phyloP scores from a whole-genome alignment of 2,329 filamentous ascomycete genomes.

The Davidsoniella neocaledoniae region DNA sequence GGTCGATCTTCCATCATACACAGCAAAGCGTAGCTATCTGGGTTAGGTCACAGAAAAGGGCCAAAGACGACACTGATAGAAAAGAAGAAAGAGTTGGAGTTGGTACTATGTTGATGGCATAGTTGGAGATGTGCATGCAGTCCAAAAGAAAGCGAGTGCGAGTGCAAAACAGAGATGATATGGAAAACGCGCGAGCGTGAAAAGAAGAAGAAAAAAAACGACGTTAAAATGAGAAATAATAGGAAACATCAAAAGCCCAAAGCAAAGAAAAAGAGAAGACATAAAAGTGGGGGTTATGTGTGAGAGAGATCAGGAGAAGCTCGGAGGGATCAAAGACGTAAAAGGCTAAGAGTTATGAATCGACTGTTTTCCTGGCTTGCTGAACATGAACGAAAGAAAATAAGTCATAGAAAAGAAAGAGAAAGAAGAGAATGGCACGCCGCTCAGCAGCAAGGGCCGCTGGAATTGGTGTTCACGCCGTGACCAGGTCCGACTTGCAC shows the following conservation, averaged over 20 bases:
- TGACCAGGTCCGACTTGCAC: slow-evolving; percentile 92
- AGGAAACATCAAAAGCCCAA: too few species aligned
- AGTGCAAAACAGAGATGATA: slow-evolving; percentile 5
- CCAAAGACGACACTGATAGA: too few species aligned
- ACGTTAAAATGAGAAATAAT: slow-evolving; percentile 1
- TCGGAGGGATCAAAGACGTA: too few species aligned
- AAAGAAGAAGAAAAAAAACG: slow-evolving; percentile 6
- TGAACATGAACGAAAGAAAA: not conserved
- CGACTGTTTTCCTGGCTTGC: too few species aligned
- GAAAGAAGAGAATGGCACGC: slow-evolving; percentile 3
- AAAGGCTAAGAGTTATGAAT: too few species aligned
- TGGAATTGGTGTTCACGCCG: slow-evolving; percentile 75
- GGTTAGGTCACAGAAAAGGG: slow-evolving; percentile 6
- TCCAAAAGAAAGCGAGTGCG: slow-evolving; percentile 10
- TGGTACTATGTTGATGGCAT: too few species aligned
- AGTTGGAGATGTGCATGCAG: not conserved
- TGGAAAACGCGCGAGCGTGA: slow-evolving; percentile 5
- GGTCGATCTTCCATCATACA: too few species aligned
- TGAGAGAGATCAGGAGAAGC: not conserved
- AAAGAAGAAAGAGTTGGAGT: too few species aligned
- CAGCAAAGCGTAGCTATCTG: too few species aligned
- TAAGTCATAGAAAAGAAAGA: slow-evolving; percentile 9
- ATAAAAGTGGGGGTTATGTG: too few species aligned
- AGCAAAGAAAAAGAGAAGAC: too few species aligned
- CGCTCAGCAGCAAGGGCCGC: slow-evolving; percentile 76